Evolutionary conservation across 768 basidiomycete genomes (phyloP).

Genomic region (Gloeophyllum trabeum): DNA sequence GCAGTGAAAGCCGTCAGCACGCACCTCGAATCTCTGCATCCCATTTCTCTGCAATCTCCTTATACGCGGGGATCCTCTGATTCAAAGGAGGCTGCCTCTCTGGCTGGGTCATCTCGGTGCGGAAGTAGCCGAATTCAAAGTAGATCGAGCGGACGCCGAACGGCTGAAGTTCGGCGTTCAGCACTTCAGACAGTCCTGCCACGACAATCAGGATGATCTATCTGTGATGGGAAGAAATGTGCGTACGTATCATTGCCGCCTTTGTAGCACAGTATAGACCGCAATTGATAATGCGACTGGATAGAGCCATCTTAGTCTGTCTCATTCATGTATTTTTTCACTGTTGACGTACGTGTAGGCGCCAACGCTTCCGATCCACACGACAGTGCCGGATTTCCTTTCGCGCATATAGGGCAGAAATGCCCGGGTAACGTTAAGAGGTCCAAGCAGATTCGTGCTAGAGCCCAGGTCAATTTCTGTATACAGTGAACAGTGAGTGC

Average conservation of each 20-base stretch:
- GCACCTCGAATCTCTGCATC: not conserved
- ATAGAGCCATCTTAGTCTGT: too few relatives aligned
- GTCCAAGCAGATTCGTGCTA: slow-evolving; percentile 12
- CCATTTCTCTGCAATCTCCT: not conserved
- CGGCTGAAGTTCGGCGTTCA: slow-evolving; percentile 39
- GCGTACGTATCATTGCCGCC: not conserved
- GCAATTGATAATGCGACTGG: too few relatives aligned
- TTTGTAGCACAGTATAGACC: not conserved
- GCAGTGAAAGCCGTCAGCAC: too few relatives aligned
- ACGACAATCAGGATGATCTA: not conserved
- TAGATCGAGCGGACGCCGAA: slow-evolving; percentile 46
- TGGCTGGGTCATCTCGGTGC: slow-evolving; percentile 6
- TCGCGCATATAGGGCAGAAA: slow-evolving; percentile 12
- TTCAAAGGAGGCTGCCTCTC: not conserved
- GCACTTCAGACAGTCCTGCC: slow-evolving; percentile 43
- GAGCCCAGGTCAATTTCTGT: not conserved
- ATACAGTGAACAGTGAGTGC: not conserved
- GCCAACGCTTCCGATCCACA: slow-evolving; percentile 8
- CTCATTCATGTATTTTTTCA: too few relatives aligned
- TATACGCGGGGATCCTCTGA: not conserved
- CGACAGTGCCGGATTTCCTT: slow-evolving; percentile 8
- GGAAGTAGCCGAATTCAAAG: slow-evolving; percentile 49
- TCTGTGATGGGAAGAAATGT: too few relatives aligned
- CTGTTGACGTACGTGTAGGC: slow-evolving; percentile 6
- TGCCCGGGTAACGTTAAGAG: slow-evolving; percentile 10